phyloP scores from a whole-genome alignment of 352 stramenopile species.

The Phytophthora syringae region DNA sequence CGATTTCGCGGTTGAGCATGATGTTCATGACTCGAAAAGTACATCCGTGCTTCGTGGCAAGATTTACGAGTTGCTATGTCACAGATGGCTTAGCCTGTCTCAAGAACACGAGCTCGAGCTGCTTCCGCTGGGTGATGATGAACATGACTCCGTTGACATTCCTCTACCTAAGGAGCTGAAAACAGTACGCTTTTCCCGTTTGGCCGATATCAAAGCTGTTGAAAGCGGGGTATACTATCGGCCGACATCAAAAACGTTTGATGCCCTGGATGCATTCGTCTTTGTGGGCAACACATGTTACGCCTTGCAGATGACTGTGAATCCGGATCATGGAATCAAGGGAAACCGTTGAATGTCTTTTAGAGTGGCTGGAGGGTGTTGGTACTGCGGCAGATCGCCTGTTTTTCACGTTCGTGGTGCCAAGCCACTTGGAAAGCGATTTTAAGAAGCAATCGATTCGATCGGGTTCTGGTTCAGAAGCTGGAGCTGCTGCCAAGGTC shows the following conservation, averaged over 20 bases:
- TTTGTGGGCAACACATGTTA: conserved; percentile 9
- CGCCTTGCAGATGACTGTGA: conserved; percentile 24
- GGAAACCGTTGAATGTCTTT: conserved; percentile 5
- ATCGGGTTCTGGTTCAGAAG: no score
- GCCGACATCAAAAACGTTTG: conserved; percentile 19
- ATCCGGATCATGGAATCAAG: conserved; percentile 23
- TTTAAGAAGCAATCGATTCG: conserved; percentile 22
- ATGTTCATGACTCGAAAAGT: conserved; percentile 15
- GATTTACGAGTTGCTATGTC: conserved; percentile 22
- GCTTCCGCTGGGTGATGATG: conserved; percentile 6
- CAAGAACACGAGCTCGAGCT: conserved; percentile 7
- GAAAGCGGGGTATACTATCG: conserved; percentile 5
- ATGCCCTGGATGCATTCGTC: conserved; percentile 15
- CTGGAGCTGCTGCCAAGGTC: no score
- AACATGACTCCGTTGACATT: no score
- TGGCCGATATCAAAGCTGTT: conserved; percentile 10
- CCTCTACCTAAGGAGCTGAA: conserved; percentile 9
- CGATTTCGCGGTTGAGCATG: conserved; percentile 10
- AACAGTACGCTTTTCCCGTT: conserved; percentile 10
- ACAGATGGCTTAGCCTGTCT: conserved; percentile 16
- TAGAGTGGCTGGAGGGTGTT: conserved; percentile 16
- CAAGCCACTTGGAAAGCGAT: conserved; percentile 4
- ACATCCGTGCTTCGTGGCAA: conserved; percentile 12
- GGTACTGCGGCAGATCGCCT: conserved; percentile 6
- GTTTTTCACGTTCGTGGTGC: conserved; percentile 16